Conservation (phyloP, 2,329 filamentous ascomycete genomes). For the Pseudogymnoascus sp. region DNA sequence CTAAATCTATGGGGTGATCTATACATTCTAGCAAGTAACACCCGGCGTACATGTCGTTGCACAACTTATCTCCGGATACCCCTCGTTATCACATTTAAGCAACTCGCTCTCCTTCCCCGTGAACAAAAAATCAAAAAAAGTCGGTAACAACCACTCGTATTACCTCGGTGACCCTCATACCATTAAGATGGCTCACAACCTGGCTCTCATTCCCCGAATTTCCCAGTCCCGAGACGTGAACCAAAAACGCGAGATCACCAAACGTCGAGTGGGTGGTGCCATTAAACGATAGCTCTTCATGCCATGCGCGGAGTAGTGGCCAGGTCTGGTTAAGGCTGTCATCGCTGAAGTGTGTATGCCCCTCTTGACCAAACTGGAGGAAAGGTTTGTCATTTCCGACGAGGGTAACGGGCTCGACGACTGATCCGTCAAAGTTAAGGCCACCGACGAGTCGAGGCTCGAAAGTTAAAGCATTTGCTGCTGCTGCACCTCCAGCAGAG, state of each 20-base stretch:
- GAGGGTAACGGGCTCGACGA: slow-evolving; percentile 17
- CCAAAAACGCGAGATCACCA: slow-evolving; percentile 24
- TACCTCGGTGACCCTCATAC: slow-evolving; percentile 22
- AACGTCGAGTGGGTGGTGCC: slow-evolving; percentile 26
- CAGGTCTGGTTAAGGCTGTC: slow-evolving; percentile 22
- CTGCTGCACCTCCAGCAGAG: slow-evolving; percentile 25
- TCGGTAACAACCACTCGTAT: slow-evolving; percentile 23
- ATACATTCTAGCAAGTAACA: not conserved
- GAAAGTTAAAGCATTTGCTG: slow-evolving; percentile 24
- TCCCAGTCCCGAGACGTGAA: slow-evolving; percentile 18
- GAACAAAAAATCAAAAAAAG: slow-evolving; percentile 26
- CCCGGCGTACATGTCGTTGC: not conserved
- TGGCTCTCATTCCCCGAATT: slow-evolving; percentile 15
- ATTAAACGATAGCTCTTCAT: slow-evolving; percentile 24
- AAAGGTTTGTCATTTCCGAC: not conserved
- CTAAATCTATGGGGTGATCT: not conserved
- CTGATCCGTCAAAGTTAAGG: slow-evolving; percentile 30
- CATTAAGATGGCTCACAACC: slow-evolving; percentile 24
- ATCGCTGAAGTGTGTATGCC: not conserved
- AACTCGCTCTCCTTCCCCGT: slow-evolving; percentile 11
- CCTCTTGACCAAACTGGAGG: not conserved
- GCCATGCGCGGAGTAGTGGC: slow-evolving; percentile 23
- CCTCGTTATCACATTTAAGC: slow-evolving; percentile 10
- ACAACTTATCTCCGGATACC: slow-evolving; percentile 19
- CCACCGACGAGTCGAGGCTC: slow-evolving; percentile 27